phyloP scores from a whole-genome alignment of 1,139 yeast genomes.

The Sugiyamaella sp. region DNA sequence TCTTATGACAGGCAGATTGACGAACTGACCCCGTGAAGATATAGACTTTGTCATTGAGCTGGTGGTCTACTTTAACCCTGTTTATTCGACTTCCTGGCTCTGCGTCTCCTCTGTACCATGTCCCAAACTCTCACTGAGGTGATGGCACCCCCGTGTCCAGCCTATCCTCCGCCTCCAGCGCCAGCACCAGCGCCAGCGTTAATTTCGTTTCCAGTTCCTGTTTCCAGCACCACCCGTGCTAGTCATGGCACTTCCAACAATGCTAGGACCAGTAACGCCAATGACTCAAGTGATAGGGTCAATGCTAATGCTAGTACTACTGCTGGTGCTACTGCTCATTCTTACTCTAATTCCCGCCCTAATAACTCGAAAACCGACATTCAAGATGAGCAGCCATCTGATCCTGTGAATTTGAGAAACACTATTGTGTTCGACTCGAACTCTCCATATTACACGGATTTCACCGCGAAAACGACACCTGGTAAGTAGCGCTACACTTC shows the following conservation, averaged over 20 bases:
- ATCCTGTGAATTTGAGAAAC: constrained; percentile 11
- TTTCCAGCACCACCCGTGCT: constrained; percentile 5
- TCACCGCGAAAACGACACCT: constrained; percentile 28
- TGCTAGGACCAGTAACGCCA: neutral
- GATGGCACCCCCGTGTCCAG: constrained; percentile 10
- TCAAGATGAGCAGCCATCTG: neutral
- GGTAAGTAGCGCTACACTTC: constrained; percentile 26
- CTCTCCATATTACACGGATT: constrained; percentile 40
- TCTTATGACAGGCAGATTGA: too few relatives aligned
- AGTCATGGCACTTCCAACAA: too few relatives aligned
- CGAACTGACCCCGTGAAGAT: too few relatives aligned
- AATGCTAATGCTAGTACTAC: neutral
- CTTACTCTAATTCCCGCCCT: too few relatives aligned
- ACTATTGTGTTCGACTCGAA: constrained; percentile 40
- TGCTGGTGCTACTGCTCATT: too few relatives aligned
- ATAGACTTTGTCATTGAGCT: too few relatives aligned
- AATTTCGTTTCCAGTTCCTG: neutral
- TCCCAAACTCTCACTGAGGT: neutral
- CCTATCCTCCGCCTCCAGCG: constrained; percentile 7
- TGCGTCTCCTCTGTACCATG: neutral
- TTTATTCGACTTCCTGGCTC: neutral
- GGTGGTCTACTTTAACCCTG: too few relatives aligned
- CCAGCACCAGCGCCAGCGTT: neutral
- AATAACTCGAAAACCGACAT: too few relatives aligned
- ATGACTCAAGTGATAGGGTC: too few relatives aligned